phyloP scores from a whole-genome alignment of 225 moss, liverwort and hornwort species.

The Marchantia paleacea region DNA sequence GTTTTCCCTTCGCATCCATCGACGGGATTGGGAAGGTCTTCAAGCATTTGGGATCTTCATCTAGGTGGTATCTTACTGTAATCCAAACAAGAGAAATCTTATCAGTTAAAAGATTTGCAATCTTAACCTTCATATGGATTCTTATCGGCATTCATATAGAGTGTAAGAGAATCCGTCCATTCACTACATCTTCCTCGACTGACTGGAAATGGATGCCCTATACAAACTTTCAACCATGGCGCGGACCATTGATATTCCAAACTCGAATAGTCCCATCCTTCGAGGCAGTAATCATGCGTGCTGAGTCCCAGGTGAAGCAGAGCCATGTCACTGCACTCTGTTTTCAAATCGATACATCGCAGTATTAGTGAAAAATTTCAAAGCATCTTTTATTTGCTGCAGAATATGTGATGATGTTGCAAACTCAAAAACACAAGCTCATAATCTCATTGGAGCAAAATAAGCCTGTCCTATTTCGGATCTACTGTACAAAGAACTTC shows the following conservation, averaged over 20 bases:
- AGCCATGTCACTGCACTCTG: slow-evolving; percentile 99
- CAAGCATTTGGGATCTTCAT: slow-evolving; percentile 97
- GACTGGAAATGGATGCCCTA: not conserved
- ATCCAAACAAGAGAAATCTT: not conserved
- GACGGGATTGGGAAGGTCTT: slow-evolving; percentile 76
- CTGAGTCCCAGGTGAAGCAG: slow-evolving; percentile 91
- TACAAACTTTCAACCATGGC: not conserved
- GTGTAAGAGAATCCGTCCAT: not conserved
- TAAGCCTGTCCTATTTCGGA: too few relatives aligned
- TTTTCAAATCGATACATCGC: slow-evolving; percentile 17
- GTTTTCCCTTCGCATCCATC: slow-evolving; percentile 55
- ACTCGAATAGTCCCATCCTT: slow-evolving; percentile 97
- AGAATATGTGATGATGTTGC: not conserved
- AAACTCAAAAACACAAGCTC: too few relatives aligned
- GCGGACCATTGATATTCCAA: slow-evolving; percentile 91
- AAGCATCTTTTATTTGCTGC: not conserved
- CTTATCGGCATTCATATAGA: not conserved
- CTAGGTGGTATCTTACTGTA: slow-evolving; percentile 92
- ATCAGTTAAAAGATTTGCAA: not conserved
- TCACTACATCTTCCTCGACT: not conserved
- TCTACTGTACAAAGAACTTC: too few relatives aligned
- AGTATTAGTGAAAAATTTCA: not conserved
- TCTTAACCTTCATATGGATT: not conserved
- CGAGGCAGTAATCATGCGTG: slow-evolving; percentile 85
- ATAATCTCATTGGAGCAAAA: too few relatives aligned